These are phyloP conservation scores for Pycnococcus provasolii DNA, from an alignment of 139 green algal genomes.

Conservation along the genomic window DNA sequence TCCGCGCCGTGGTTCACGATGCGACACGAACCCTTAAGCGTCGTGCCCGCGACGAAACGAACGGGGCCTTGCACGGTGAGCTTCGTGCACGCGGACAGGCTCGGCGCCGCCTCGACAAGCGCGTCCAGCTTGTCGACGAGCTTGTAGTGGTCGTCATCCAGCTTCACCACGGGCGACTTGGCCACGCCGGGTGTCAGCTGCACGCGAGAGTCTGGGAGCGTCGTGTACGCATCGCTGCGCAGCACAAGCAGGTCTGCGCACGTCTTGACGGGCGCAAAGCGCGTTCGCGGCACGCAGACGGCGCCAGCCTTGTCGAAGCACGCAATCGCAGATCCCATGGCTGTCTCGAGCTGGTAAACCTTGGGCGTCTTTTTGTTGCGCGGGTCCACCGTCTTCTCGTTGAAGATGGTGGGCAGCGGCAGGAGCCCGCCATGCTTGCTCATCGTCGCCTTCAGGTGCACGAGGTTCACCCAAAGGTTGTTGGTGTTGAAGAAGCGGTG, in stretches of 20 bases:
- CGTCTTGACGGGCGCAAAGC: conserved; percentile 91
- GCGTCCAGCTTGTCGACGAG: conserved; percentile 71
- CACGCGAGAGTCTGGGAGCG: conserved; percentile 21
- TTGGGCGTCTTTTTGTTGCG: conserved; percentile 42
- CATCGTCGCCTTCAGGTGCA: conserved; percentile 42
- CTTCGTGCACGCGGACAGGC: conserved; percentile 39
- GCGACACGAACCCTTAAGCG: too few species aligned
- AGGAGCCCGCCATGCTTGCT: conserved; percentile 46
- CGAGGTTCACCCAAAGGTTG: conserved; percentile 83
- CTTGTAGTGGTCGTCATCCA: conserved; percentile 69
- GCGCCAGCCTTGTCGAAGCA: conserved; percentile 72
- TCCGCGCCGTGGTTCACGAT: too few species aligned
- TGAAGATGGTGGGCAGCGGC: conserved; percentile 77
- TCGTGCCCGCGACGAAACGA: background rate
- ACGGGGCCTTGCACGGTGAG: conserved; percentile 46
- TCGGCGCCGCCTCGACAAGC: conserved; percentile 41
- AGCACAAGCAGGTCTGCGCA: conserved; percentile 79
- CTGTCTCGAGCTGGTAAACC: conserved; percentile 85
- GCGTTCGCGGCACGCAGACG: conserved; percentile 69
- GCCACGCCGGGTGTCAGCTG: background rate
- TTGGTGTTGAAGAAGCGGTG: conserved; percentile 93
- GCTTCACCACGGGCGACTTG: conserved; percentile 54
- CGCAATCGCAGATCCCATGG: conserved; percentile 81
- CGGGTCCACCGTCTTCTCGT: conserved; percentile 89
- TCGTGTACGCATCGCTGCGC: conserved; percentile 41